phyloP scores from a whole-genome alignment of 768 basidiomycete species.

The Suillus paluster region DNA sequence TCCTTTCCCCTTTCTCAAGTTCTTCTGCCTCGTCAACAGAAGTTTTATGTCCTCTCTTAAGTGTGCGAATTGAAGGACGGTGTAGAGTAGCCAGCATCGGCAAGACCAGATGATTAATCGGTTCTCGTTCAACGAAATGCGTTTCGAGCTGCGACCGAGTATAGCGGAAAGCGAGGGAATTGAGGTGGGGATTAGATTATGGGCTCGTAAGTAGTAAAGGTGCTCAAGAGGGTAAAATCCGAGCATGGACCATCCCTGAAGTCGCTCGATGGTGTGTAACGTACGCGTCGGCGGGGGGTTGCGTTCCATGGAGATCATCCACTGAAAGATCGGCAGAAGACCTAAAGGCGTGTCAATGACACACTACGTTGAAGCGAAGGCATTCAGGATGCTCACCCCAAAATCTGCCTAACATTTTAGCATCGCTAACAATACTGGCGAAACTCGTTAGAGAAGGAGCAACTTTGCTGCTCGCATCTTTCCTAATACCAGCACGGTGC shows the following conservation, averaged over 20 bases:
- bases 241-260: slow-evolving; percentile 77
- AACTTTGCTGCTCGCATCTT: slow-evolving; percentile 53
- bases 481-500: slow-evolving; percentile 62
- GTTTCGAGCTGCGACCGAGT: slow-evolving; percentile 45
- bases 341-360: slow-evolving; percentile 43
- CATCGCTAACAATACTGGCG: slow-evolving; percentile 61
- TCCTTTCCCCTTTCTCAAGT: slow-evolving; percentile 62
- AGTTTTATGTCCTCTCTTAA: slow-evolving; percentile 69
- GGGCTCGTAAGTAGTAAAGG: slow-evolving; percentile 65
- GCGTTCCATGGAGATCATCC: slow-evolving; percentile 79
- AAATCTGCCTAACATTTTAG: slow-evolving; percentile 74
- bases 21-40: slow-evolving; percentile 56
- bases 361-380: neutral
- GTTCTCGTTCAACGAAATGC: slow-evolving; percentile 49
- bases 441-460: slow-evolving; percentile 60
- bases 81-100: slow-evolving; percentile 82
- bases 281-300: slow-evolving; percentile 69
- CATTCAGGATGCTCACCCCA: slow-evolving; percentile 61
- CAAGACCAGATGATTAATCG: slow-evolving; percentile 70
- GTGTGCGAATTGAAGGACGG: slow-evolving; percentile 77
- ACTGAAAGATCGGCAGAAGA: slow-evolving; percentile 77
- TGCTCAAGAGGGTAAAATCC: slow-evolving; percentile 83
- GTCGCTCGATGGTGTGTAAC: slow-evolving; percentile 75
- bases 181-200: slow-evolving; percentile 62
- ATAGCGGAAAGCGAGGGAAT: slow-evolving; percentile 50